Percentiles rank a stretch among this genome's conserved stretches.
These are phyloP conservation scores for Phragmites australis DNA, from an alignment of 176 grass and related monocot species.

Conservation along the genomic window DNA sequence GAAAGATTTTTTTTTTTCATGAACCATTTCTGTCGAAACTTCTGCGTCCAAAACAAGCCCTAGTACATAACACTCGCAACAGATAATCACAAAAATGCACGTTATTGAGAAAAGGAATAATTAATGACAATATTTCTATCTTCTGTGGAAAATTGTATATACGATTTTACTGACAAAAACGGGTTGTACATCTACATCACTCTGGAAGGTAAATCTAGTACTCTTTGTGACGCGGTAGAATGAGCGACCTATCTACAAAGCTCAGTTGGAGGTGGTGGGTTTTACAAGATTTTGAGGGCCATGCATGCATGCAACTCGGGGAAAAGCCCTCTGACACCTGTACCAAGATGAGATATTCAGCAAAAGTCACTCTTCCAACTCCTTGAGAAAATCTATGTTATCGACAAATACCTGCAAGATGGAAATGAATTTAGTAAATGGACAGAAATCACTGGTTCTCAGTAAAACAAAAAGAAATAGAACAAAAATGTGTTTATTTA, in stretches of 20 bases:
- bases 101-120: background rate
- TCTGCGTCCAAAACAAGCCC: background rate
- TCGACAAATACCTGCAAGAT: constrained; percentile 79
- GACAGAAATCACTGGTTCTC: background rate
- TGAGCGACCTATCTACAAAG: constrained; percentile 55
- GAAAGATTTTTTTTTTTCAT: too few species aligned
- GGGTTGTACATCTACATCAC: constrained; percentile 22
- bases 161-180: constrained; percentile 39
- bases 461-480: background rate
- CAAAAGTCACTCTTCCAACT: constrained; percentile 68
- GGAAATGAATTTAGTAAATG: constrained; percentile 1
- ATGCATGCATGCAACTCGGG: constrained; percentile 8
- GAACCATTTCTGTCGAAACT: too few species aligned
- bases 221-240: constrained; percentile 45
- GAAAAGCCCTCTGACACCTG: background rate
- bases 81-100: background rate
- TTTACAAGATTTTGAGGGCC: constrained; percentile 37
- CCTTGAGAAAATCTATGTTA: constrained; percentile 91
- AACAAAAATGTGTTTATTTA: background rate
- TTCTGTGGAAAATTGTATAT: constrained; percentile 31
- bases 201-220: constrained; percentile 25
- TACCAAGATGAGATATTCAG: constrained; percentile 22
- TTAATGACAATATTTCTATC: background rate
- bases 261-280: constrained; percentile 40
- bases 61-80: background rate